phyloP scores from a whole-genome alignment of 495 filamentous ascomycete genomes.

The Beverwykella pulmonaria region DNA sequence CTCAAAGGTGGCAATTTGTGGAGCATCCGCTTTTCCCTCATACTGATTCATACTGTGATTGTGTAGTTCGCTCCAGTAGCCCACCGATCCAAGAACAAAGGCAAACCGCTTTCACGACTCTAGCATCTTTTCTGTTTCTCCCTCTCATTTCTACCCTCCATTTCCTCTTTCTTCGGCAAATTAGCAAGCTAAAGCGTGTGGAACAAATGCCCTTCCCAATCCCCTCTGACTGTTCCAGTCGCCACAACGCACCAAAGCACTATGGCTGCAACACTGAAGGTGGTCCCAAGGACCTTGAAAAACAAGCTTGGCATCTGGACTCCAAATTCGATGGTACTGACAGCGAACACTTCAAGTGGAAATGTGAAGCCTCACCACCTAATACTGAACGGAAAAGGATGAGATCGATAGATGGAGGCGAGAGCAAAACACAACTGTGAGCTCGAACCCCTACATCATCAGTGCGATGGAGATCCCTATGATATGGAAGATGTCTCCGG shows the following conservation, averaged over 20 bases:
- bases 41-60: too few species aligned
- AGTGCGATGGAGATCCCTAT: slow-evolving; percentile 58
- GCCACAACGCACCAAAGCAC: slow-evolving; percentile 47
- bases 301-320: slow-evolving; percentile 44
- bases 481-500: slow-evolving; percentile 59
- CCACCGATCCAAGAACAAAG: too few species aligned
- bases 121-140: slow-evolving; percentile 26
- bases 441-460: slow-evolving; percentile 63
- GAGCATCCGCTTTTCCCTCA: not conserved
- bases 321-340: slow-evolving; percentile 44
- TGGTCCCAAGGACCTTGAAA: slow-evolving; percentile 46
- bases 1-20: too few species aligned
- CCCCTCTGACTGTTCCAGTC: slow-evolving; percentile 38
- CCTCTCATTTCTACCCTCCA: slow-evolving; percentile 9
- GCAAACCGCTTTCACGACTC: not conserved
- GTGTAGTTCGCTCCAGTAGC: too few species aligned
- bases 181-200: slow-evolving; percentile 45
- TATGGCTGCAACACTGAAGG: slow-evolving; percentile 43
- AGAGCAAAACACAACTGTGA: slow-evolving; percentile 66
- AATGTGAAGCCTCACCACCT: slow-evolving; percentile 50
- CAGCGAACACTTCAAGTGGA: slow-evolving; percentile 45
- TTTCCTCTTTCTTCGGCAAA: slow-evolving; percentile 34
- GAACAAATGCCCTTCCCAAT: slow-evolving; percentile 43
- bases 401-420: slow-evolving; percentile 42
- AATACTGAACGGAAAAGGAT: slow-evolving; percentile 47